Conservation (phyloP, 2,329 filamentous ascomycete species). For the Chaetomium globosum region DNA sequence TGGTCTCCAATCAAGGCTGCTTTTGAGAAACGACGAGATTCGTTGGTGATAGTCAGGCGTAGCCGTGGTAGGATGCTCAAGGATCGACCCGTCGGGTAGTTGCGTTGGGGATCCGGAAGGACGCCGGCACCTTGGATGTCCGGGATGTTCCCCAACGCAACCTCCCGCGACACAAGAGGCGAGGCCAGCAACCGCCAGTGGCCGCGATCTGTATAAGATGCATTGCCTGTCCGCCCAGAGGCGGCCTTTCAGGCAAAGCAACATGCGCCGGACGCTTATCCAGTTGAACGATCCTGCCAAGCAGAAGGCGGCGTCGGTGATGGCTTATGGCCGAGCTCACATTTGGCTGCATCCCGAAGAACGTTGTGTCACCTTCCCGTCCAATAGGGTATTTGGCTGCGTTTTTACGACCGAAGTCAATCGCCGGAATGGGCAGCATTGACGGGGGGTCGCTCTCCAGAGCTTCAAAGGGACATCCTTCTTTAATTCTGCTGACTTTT, state of each 20-base stretch:
- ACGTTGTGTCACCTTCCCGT: constrained; percentile 15
- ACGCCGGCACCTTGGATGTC: constrained; percentile 5
- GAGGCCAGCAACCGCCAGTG: background rate
- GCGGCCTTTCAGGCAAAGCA: background rate
- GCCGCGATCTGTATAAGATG: background rate
- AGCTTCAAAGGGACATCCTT: background rate
- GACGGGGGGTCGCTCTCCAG: background rate
- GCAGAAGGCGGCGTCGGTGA: constrained; percentile 16
- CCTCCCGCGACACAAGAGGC: background rate
- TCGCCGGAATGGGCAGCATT: constrained; percentile 9
- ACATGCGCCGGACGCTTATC: background rate
- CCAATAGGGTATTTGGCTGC: constrained; percentile 18
- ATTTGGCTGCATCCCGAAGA: constrained; percentile 1
- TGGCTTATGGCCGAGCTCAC: constrained; percentile 23
- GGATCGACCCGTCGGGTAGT: constrained; percentile 7
- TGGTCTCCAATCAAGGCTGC: background rate
- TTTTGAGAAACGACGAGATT: background rate
- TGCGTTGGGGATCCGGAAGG: constrained; percentile 1
- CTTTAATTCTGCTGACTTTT: background rate
- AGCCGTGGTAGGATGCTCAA: background rate
- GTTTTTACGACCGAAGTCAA: constrained; percentile 17
- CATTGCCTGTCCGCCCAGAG: background rate
- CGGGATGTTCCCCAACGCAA: background rate
- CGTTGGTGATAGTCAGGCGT: background rate
- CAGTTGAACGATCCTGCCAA: background rate